Evolutionary conservation across 805 yeast genomes (phyloP).

Genomic region (Candida ovalis): DNA sequence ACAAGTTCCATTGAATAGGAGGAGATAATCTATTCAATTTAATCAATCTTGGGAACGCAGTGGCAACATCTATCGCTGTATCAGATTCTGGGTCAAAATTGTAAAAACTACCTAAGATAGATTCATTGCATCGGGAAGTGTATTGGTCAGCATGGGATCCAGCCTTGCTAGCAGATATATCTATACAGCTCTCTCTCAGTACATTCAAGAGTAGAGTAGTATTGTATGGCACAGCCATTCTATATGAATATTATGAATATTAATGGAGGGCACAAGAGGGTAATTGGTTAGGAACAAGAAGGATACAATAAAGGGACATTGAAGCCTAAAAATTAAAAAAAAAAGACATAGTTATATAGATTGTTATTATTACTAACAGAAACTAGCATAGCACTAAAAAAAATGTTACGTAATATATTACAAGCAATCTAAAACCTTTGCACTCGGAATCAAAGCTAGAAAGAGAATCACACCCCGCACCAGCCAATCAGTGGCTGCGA

Average conservation of each 20-base stretch:
- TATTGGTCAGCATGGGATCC: neutral
- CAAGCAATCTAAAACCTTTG: too few species aligned
- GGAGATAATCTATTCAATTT: neutral
- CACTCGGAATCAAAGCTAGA: too few species aligned
- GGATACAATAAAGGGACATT: neutral
- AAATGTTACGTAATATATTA: too few species aligned
- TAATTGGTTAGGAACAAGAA: neutral
- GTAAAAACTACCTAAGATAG: constrained; percentile 1
- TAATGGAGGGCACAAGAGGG: neutral
- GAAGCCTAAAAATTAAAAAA: too few species aligned
- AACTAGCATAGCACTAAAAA: too few species aligned
- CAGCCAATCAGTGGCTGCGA: too few species aligned
- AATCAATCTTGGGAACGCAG: neutral
- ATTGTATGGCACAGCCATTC: constrained; percentile 2
- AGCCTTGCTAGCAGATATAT: neutral
- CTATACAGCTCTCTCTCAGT: constrained; percentile 2
- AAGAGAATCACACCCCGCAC: too few species aligned
- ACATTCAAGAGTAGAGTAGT: constrained; percentile 3
- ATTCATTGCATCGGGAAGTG: neutral
- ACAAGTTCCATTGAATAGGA: constrained; percentile 5
- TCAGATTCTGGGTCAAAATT: neutral
- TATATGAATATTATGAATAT: neutral
- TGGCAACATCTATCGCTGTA: neutral
- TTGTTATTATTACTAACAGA: too few species aligned
- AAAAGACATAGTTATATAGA: too few species aligned